A percentile compares a stretch with the other conserved stretches of the same genome.
phyloP scores from a whole-genome alignment of 306 rosid genomes.

The Rosa chinensis region DNA sequence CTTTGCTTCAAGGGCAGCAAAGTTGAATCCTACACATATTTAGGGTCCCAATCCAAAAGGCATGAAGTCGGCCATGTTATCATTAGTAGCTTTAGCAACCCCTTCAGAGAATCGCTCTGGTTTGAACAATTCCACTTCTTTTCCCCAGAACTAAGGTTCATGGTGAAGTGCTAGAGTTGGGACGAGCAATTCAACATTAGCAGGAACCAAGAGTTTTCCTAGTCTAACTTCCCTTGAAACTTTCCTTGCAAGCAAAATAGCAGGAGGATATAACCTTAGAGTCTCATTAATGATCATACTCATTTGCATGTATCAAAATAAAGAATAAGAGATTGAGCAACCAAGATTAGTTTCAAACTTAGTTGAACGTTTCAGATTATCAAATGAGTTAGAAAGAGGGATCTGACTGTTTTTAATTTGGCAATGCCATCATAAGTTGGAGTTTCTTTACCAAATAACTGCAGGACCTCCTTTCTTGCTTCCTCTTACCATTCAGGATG shows the following conservation, averaged over 20 bases:
- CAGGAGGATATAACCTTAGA: constrained; percentile 23
- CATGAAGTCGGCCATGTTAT: constrained; percentile 4
- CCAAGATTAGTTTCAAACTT: not conserved
- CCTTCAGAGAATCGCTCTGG: constrained; percentile 28
- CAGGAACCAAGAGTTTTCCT: constrained; percentile 13
- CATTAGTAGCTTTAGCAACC: constrained; percentile 17
- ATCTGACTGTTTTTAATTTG: constrained; percentile 11
- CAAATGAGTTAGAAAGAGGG: not conserved
- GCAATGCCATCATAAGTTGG: constrained; percentile 9
- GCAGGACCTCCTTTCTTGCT: constrained; percentile 26
- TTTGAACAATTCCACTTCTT: constrained; percentile 20
- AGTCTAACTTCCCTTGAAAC: constrained; percentile 9
- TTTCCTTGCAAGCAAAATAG: not conserved
- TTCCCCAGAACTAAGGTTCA: constrained; percentile 30
- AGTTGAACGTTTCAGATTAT: not conserved
- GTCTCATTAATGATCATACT: constrained; percentile 26
- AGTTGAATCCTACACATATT: constrained; percentile 22
- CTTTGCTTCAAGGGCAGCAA: constrained; percentile 9
- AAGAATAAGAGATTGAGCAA: not conserved
- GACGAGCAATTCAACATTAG: not conserved
- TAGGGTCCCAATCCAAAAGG: constrained; percentile 29
- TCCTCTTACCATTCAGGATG: constrained; percentile 23
- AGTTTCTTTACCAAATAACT: constrained; percentile 12
- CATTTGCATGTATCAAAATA: constrained; percentile 6
- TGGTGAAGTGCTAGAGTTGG: constrained; percentile 5